phyloP scores from a whole-genome alignment of 495 filamentous ascomycete species.

The Tuber umbilicatum region DNA sequence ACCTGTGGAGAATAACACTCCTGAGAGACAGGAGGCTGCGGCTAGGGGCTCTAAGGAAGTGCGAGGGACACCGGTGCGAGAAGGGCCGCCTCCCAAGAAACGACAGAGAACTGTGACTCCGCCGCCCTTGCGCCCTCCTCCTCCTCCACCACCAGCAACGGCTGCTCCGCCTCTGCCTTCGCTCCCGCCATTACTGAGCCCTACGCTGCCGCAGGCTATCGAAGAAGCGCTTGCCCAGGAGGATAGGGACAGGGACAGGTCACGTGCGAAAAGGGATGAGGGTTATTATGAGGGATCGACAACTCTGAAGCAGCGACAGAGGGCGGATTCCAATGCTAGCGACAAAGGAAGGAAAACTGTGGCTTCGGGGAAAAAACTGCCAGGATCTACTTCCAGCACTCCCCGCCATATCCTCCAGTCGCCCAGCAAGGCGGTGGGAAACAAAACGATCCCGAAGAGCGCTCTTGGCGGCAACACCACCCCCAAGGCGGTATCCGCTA shows the following conservation, averaged over 20 bases:
- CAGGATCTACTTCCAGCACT: conserved; percentile 27
- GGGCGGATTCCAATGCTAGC: conserved; percentile 24
- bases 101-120: conserved; percentile 31
- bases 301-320: conserved; percentile 27
- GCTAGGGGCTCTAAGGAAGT: conserved; percentile 31
- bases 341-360: conserved; percentile 20
- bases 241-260: conserved; percentile 21
- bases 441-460: conserved; percentile 32
- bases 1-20: conserved; percentile 22
- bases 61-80: conserved; percentile 27
- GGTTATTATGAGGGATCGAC: conserved; percentile 27
- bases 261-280: conserved; percentile 30
- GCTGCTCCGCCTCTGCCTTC: conserved; percentile 19
- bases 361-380: conserved; percentile 36
- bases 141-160: conserved; percentile 24
- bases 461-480: conserved; percentile 36
- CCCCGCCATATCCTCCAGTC: conserved; percentile 30
- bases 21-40: conserved; percentile 15
- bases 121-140: conserved; percentile 28
- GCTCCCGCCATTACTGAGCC: conserved; percentile 38
- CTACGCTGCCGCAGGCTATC: conserved; percentile 36
- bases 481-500: conserved; percentile 32
- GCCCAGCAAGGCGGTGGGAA: conserved; percentile 30
- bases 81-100: conserved; percentile 31
- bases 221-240: conserved; percentile 36